Evolutionary conservation across 1,139 yeast species (phyloP).

Genomic region (Hemisphaericaspora lyxosophila): DNA sequence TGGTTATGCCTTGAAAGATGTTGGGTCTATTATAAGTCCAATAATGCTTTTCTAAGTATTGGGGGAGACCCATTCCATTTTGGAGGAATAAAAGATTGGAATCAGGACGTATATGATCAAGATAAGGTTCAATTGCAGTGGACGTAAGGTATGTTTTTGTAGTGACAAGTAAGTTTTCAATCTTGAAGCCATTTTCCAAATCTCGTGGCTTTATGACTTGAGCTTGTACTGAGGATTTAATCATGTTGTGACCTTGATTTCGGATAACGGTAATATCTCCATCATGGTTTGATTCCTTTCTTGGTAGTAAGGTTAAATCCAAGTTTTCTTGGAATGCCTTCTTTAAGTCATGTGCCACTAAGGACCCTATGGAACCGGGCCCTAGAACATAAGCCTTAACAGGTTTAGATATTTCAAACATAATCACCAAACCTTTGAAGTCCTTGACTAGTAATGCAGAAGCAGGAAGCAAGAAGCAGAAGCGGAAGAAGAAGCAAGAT

Average conservation of each 20-base stretch:
- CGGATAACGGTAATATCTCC: not conserved
- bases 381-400: slow-evolving; percentile 34
- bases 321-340: slow-evolving; percentile 23
- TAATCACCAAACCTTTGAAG: no score
- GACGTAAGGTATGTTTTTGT: slow-evolving; percentile 64
- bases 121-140: slow-evolving; percentile 46
- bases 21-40: slow-evolving; percentile 62
- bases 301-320: slow-evolving; percentile 4
- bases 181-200: slow-evolving; percentile 14
- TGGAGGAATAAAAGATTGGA: slow-evolving; percentile 70
- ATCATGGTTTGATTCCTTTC: slow-evolving; percentile 3
- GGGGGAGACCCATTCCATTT: slow-evolving; percentile 73
- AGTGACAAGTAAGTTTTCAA: slow-evolving; percentile 56
- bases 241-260: not conserved
- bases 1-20: slow-evolving; percentile 70
- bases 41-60: slow-evolving; percentile 47
- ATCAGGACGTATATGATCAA: slow-evolving; percentile 34
- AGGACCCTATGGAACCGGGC: slow-evolving; percentile 45
- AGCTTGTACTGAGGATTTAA: not conserved
- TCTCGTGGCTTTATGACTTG: not conserved
- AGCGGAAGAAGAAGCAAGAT: no score
- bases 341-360: slow-evolving; percentile 40
- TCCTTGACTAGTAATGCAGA: no score
- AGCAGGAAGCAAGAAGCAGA: no score
- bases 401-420: not conserved